phyloP scores from a whole-genome alignment of 257 asterid species.

The Gentiana straminea region DNA sequence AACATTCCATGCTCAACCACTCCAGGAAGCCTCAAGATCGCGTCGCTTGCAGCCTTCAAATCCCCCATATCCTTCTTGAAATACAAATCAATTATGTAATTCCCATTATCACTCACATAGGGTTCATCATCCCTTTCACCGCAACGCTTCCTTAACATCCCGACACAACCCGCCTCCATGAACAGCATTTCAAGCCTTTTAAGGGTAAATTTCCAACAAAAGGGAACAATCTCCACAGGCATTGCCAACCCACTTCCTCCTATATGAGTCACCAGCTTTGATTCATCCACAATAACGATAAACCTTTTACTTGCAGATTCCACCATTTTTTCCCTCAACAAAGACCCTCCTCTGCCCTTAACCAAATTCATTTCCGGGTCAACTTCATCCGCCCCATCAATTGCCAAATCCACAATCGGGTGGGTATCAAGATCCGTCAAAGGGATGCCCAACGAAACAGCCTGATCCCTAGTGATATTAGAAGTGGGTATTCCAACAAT shows the following conservation, averaged over 20 bases:
- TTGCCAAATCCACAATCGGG: constrained; percentile 27
- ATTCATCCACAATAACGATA: constrained; percentile 34
- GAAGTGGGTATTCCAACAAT: constrained; percentile 40
- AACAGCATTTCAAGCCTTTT: constrained; percentile 33
- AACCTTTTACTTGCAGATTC: constrained; percentile 29
- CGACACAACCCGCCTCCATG: constrained; percentile 33
- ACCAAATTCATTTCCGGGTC: constrained; percentile 36
- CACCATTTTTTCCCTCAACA: constrained; percentile 35
- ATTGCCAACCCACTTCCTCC: constrained; percentile 36
- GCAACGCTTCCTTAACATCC: constrained; percentile 15
- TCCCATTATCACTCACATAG: constrained; percentile 28
- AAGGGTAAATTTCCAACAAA: constrained; percentile 28
- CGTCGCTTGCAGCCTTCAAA: constrained; percentile 33
- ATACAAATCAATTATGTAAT: constrained; percentile 31
- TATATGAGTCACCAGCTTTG: constrained; percentile 24
- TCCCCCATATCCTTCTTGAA: constrained; percentile 29
- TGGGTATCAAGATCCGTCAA: constrained; percentile 24
- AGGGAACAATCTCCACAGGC: constrained; percentile 40
- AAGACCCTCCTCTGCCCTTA: constrained; percentile 39
- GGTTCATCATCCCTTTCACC: constrained; percentile 9
- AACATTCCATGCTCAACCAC: constrained; percentile 45
- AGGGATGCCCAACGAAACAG: constrained; percentile 23
- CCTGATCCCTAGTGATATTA: constrained; percentile 22
- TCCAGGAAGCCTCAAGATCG: constrained; percentile 41
- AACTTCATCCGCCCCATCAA: constrained; percentile 43